Conservation (phyloP, 257 asterid genomes). For the Verbascum thapsus region DNA sequence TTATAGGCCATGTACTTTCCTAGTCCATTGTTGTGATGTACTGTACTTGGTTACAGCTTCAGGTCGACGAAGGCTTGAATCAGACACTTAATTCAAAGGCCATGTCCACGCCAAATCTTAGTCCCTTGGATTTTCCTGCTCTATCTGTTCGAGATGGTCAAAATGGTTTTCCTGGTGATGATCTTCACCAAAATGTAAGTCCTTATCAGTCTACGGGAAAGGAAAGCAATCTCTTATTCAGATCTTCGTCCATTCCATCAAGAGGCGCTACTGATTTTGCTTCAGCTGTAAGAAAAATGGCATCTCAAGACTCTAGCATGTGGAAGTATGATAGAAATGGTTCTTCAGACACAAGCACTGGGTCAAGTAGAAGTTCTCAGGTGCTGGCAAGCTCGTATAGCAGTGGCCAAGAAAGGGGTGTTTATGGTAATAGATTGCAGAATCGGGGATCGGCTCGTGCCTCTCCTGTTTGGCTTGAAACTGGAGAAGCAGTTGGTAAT, state of each 20-base stretch:
- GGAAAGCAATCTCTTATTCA: slow-evolving; percentile 42
- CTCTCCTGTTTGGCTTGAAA: slow-evolving; percentile 72
- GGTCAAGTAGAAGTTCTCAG: slow-evolving; percentile 74
- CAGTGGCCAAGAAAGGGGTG: slow-evolving; percentile 57
- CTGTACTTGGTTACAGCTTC: slow-evolving; percentile 53
- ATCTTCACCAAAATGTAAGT: slow-evolving; percentile 46
- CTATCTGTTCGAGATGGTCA: slow-evolving; percentile 52
- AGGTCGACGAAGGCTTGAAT: slow-evolving; percentile 64
- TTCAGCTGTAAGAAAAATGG: slow-evolving; percentile 68
- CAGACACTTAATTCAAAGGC: slow-evolving; percentile 59
- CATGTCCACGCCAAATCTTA: slow-evolving; percentile 55
- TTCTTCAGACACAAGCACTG: slow-evolving; percentile 52
- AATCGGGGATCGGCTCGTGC: slow-evolving; percentile 57
- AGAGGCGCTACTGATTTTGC: slow-evolving; percentile 73
- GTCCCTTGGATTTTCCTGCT: slow-evolving; percentile 67
- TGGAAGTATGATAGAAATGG: slow-evolving; percentile 77
- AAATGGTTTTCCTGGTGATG: slow-evolving; percentile 45
- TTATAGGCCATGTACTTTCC: neutral
- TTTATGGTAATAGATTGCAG: slow-evolving; percentile 54
- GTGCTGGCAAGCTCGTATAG: slow-evolving; percentile 52
- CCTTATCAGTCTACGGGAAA: slow-evolving; percentile 53
- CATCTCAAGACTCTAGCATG: slow-evolving; percentile 67
- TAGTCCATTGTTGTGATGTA: slow-evolving; percentile 19
- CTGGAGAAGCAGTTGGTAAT: slow-evolving; percentile 83
- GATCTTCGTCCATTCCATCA: slow-evolving; percentile 61